Conservation (phyloP, 495 filamentous ascomycete genomes). For the Penicillium coprophilum region DNA sequence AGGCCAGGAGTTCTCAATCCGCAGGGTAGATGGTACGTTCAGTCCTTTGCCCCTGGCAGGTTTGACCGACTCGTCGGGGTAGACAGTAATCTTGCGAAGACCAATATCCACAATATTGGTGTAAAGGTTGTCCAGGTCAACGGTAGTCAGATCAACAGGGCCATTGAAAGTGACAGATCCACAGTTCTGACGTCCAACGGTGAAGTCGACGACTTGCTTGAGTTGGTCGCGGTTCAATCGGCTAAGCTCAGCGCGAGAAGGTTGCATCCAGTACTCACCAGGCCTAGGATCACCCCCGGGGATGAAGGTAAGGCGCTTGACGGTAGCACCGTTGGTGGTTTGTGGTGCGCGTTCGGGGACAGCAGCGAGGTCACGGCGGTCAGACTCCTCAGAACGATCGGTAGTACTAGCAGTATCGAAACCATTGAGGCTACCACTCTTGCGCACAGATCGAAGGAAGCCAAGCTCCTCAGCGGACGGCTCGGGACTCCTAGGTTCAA, state of each 20-base stretch:
- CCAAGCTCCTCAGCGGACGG: constrained; percentile 66
- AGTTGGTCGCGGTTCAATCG: constrained; percentile 72
- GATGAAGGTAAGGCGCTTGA: constrained; percentile 31
- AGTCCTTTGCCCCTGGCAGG: constrained; percentile 79
- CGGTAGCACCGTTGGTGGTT: constrained; percentile 28
- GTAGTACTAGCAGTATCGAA: constrained; percentile 45
- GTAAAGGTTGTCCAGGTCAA: constrained; percentile 70
- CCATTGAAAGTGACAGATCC: constrained; percentile 78
- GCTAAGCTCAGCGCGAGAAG: constrained; percentile 65
- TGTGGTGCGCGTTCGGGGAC: constrained; percentile 67
- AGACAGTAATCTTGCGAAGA: constrained; percentile 79
- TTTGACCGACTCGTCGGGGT: constrained; percentile 71
- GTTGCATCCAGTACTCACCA: constrained; percentile 84
- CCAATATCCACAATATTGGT: constrained; percentile 70
- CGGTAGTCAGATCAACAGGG: constrained; percentile 73
- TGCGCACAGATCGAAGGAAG: constrained; percentile 57
- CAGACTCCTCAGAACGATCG: constrained; percentile 63
- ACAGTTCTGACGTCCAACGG: constrained; percentile 75
- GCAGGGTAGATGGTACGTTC: constrained; percentile 84
- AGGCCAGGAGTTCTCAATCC: constrained; percentile 87
- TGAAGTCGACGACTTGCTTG: constrained; percentile 67
- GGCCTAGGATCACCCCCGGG: constrained; percentile 55
- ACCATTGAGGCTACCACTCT: constrained; percentile 46
- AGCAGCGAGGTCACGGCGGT: constrained; percentile 71
- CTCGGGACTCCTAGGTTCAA: constrained; percentile 49